phyloP scores from a whole-genome alignment of 2,329 filamentous ascomycete genomes.

The Verticillium dahliae region DNA sequence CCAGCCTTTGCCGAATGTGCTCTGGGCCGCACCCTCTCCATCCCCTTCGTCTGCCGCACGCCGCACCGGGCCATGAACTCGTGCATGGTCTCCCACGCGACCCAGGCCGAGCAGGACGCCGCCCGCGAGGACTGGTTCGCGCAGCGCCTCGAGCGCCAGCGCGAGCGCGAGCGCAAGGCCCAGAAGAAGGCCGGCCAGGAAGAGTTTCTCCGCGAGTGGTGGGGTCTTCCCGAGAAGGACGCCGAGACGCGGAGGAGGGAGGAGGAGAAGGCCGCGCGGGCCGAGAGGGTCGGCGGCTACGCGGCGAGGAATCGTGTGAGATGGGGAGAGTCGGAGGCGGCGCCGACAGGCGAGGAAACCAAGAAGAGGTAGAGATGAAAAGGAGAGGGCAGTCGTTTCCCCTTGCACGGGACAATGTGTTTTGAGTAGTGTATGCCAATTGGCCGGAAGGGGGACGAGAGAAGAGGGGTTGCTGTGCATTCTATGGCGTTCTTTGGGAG shows the following conservation, averaged over 20 bases:
- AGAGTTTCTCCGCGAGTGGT: slow-evolving; percentile 61
- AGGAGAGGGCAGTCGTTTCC: not conserved
- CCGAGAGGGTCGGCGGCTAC: slow-evolving; percentile 51
- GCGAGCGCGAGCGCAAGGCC: slow-evolving; percentile 58
- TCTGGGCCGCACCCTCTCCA: slow-evolving; percentile 74
- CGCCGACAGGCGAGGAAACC: slow-evolving; percentile 2
- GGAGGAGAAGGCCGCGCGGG: slow-evolving; percentile 41
- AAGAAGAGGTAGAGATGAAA: not conserved
- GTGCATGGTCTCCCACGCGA: slow-evolving; percentile 87
- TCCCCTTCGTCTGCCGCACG: slow-evolving; percentile 77
- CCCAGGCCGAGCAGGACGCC: slow-evolving; percentile 75
- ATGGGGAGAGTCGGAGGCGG: slow-evolving; percentile 9
- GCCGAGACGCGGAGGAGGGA: slow-evolving; percentile 41
- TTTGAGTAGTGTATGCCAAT: not conserved
- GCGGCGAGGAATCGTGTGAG: slow-evolving; percentile 30
- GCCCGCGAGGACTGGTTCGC: slow-evolving; percentile 94
- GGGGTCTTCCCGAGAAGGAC: slow-evolving; percentile 54
- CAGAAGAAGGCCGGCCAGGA: slow-evolving; percentile 55
- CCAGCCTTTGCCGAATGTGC: slow-evolving; percentile 90
- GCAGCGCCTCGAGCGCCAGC: slow-evolving; percentile 62
- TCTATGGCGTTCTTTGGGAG: slow-evolving; percentile 4
- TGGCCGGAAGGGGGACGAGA: not conserved
- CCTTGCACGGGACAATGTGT: not conserved
- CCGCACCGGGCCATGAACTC: slow-evolving; percentile 83
- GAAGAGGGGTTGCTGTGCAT: slow-evolving; percentile 7